Base-by-base conservation (phyloP, 768 basidiomycete species). In the Lyophyllum decastes region DNA sequence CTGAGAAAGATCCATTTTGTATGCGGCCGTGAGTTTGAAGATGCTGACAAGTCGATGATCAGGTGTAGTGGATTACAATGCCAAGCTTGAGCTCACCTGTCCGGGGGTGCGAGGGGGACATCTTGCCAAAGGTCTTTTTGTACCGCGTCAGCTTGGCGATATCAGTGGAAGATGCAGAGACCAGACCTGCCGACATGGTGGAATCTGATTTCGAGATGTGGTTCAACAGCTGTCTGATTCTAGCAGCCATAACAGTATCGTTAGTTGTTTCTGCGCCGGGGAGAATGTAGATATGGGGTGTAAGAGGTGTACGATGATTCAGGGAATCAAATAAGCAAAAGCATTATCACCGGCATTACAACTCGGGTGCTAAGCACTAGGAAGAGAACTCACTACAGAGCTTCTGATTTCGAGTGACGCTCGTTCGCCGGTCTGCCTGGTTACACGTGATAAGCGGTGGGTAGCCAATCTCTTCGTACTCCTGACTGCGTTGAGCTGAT, bases 21-120 rank as follows among this genome's bases (percentile, higher is more conserved):
- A 96, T 2, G 92, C 86, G 19, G 92, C 89, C 0, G 93, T 94
- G 61, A 97, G 82, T 76, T 92, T 87, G 84, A 94, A 94, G 68
- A 94, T 94, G 75, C 92, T 94, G 64, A 43, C 38, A 62, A 55
- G 60, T 54, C 47, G 53, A 44, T 33, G 40, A 30, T 27, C 3
- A 41, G 41, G 17, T 54, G 46, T 17, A 26, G 5, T 10, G n/a
- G 16, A 38, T 38, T 11, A 17, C 16, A 41, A 41, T 19, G 40
- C 5, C 40, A 19, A 19, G 40, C n/a, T 4, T 41, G 16, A 19
- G 59, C 75, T 14, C 52, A 91, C 92, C 88, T 90, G 68, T 94
- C 92, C 11, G 92, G 89, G 35, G 92, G 92, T 19, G 92, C 92
- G 60, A 92, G 85, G 38, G 90, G 89, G 24, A 94, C 88, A 55